phyloP scores from a whole-genome alignment of 1,284 basidiomycete genomes.

The Leccinum pachyderme region DNA sequence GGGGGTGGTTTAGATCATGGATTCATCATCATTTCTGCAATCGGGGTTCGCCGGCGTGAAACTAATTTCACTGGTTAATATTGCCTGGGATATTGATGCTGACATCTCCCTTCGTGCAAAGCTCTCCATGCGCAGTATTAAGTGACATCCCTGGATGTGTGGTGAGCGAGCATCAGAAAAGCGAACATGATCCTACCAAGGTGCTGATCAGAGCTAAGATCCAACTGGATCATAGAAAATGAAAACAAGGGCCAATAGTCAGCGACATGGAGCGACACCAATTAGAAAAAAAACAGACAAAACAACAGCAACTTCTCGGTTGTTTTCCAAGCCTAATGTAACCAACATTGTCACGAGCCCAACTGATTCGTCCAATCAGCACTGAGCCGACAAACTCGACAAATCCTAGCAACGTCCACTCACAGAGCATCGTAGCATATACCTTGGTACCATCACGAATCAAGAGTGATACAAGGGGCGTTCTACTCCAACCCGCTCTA shows the following conservation, averaged over 20 bases:
- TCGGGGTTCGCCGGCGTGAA: not conserved
- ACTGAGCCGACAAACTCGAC: not conserved
- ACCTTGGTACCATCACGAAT: constrained; percentile 16
- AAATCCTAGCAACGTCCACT: not conserved
- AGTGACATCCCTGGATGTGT: constrained; percentile 17
- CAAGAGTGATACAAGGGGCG: constrained; percentile 22
- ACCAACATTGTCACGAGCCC: constrained; percentile 7
- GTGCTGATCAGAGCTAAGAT: constrained; percentile 11
- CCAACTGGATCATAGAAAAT: constrained; percentile 15
- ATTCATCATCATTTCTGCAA: not conserved
- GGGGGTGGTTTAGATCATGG: not conserved
- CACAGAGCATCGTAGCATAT: constrained; percentile 12
- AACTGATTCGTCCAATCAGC: constrained; percentile 15
- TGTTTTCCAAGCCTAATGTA: constrained; percentile 4
- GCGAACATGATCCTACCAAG: constrained; percentile 10
- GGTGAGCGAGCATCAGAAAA: not conserved
- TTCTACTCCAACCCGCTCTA: constrained; percentile 14
- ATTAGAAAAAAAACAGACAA: constrained; percentile 17
- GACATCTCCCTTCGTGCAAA: constrained; percentile 12
- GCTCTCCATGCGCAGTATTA: constrained; percentile 25
- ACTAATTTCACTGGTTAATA: constrained; percentile 12
- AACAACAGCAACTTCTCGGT: constrained; percentile 7
- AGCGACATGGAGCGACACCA: not conserved
- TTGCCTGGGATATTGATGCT: not conserved
- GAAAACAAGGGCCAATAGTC: not conserved